These are phyloP conservation scores for Anthostomella pinea DNA, from an alignment of 2,329 filamentous ascomycete species.

Conservation along the genomic window DNA sequence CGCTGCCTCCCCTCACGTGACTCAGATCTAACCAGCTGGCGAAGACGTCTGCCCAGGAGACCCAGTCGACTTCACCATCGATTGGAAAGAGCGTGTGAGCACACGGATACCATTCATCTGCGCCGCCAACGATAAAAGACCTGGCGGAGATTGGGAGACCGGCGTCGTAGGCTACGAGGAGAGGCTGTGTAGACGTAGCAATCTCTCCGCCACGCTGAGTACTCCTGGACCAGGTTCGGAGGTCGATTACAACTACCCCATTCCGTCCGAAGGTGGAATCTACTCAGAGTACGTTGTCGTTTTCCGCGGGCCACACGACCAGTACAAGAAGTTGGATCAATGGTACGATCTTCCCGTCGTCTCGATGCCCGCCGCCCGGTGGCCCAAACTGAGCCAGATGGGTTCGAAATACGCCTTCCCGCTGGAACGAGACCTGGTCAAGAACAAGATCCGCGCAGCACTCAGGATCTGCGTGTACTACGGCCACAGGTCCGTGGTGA, in stretches of 20 bases:
- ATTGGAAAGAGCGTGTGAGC: conserved; percentile 48
- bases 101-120: conserved; percentile 64
- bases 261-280: conserved; percentile 67
- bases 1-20: conserved; percentile 1
- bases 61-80: conserved; percentile 58
- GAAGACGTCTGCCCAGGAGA: conserved; percentile 53
- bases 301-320: conserved; percentile 67
- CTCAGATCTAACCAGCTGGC: conserved; percentile 14
- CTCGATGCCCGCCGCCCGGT: conserved; percentile 67
- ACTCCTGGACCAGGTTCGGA: conserved; percentile 54
- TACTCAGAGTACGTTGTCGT: conserved; percentile 70
- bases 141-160: conserved; percentile 79
- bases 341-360: conserved; percentile 67
- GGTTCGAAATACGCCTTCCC: conserved; percentile 70
- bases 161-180: conserved; percentile 63
- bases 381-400: conserved; percentile 68
- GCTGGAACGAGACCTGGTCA: conserved; percentile 68
- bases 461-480: conserved; percentile 66
- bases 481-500: conserved; percentile 54
- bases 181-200: conserved; percentile 71
- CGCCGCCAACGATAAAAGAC: conserved; percentile 71
- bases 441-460: conserved; percentile 68
- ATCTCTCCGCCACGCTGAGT: conserved; percentile 65
- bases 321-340: conserved; percentile 56
- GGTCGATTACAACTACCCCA: conserved; percentile 61